A percentile compares a stretch with the other conserved stretches of the same genome.
These are phyloP conservation scores for Solanum etuberosum DNA, from an alignment of 257 asterid genomes.

Conservation along the genomic window DNA sequence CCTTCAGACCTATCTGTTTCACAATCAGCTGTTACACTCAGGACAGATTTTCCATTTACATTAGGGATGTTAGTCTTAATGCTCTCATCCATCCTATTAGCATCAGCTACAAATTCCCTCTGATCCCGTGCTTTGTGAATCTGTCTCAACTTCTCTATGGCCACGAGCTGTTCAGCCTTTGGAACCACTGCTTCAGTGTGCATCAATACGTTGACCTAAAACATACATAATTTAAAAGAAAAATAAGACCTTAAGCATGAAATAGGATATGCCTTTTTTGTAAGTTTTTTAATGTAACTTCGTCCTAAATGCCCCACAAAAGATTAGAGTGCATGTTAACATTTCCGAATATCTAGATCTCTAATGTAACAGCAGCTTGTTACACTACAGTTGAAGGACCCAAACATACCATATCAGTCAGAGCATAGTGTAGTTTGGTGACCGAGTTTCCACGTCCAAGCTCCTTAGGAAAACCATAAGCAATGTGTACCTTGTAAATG, in stretches of 20 bases:
- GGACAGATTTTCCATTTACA: too few species aligned
- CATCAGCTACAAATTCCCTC: conserved; percentile 2
- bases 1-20: not conserved
- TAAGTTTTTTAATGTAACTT: not conserved
- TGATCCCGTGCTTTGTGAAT: not conserved
- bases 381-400: not conserved
- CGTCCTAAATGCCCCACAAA: too few species aligned
- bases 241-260: not conserved
- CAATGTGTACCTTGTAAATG: not conserved
- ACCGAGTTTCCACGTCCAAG: not conserved
- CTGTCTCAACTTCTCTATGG: conserved; percentile 24
- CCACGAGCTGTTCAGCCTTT: conserved; percentile 5
- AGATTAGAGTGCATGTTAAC: not conserved
- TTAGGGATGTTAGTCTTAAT: not conserved
- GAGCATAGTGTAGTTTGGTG: not conserved
- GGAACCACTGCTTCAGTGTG: conserved; percentile 36
- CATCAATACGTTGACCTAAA: conserved; percentile 69
- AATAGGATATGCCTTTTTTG: not conserved
- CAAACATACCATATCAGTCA: not conserved
- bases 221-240: not conserved
- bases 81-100: not conserved
- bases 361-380: not conserved
- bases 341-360: not conserved
- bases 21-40: too few species aligned
- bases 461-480: not conserved